Evolutionary conservation across 345 rosid genomes (phyloP), one percentile per base, ranked within the genome.

Genomic region (Raphanus sativus): DNA sequence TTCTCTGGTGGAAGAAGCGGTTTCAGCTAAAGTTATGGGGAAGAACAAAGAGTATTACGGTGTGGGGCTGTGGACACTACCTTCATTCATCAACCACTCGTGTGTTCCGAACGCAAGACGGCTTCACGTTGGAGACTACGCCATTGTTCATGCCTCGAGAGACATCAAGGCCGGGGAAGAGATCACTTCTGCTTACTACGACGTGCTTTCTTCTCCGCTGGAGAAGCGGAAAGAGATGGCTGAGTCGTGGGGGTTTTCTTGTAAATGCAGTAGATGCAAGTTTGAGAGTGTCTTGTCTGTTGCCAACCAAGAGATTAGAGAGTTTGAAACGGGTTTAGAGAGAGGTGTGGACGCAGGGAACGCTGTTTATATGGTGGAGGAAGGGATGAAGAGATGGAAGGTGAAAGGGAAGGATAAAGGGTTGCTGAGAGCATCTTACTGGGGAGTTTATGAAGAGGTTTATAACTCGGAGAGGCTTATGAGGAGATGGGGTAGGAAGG

Each of bases 71-170:
- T 91, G 97, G 97, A 4, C 85, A 2, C 65, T 87, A 38, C 83
- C 97, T 72, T 90, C 97, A 25, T 92, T 94, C 83, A 81, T 90
- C 34, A 94, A 94, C 87, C 97, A 91, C 79, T 89, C 97, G 10
- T 92, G 97, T 64, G 45, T 76, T 38, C 91, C 97, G 3, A 94
- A 92, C 24, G 85, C 90, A 1, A 87, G 97, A 67, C 86, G 93
- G 8, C 29, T 89, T 12, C 98, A 94, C 36, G 85, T 90, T n/a
- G 97, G 97, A 34, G 90, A 94, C 32, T 75, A 82, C 54, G 71
- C 84, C 0, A 65, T 90, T 26, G 89, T 92, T 56, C 92, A 86
- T 78, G 90, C 90, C 34, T 92, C 93, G 0, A 88, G 95, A 73
- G 97, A 92, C 38, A 76, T 94, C 38, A 89, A 88, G 83, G 89